Evolutionary conservation across 106 monocot species (phyloP).

Genomic region (Acorus gramineus): DNA sequence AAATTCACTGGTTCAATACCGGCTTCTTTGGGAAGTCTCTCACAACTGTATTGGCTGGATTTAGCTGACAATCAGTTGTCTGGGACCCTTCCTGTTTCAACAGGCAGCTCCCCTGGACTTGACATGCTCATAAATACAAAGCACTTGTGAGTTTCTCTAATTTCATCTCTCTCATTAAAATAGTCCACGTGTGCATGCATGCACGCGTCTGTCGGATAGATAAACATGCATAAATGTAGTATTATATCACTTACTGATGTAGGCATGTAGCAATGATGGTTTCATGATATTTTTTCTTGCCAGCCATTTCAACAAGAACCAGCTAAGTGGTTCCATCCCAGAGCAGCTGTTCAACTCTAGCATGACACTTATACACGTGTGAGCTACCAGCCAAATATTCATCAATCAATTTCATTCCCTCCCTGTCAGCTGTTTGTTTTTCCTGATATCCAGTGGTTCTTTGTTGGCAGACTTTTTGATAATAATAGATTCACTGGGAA

Average conservation of each 20-base stretch:
- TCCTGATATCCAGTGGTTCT: too few relatives aligned
- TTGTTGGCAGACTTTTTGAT: slow-evolving; percentile 29
- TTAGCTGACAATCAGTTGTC: slow-evolving; percentile 36
- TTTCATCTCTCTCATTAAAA: not conserved
- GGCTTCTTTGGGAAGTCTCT: slow-evolving; percentile 36
- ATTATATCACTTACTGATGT: too few relatives aligned
- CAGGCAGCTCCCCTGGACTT: slow-evolving; percentile 16
- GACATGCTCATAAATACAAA: slow-evolving; percentile 28
- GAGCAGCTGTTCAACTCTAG: slow-evolving; percentile 21
- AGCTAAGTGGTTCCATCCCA: slow-evolving; percentile 24
- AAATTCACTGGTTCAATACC: slow-evolving; percentile 35
- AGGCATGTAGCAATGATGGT: too few relatives aligned
- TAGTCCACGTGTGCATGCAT: too few relatives aligned
- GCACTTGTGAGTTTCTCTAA: slow-evolving; percentile 31
- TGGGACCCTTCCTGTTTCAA: slow-evolving; percentile 28
- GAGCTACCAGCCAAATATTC: slow-evolving; percentile 3
- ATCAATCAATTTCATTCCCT: too few relatives aligned
- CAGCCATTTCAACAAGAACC: slow-evolving; percentile 38
- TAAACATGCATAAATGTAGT: too few relatives aligned
- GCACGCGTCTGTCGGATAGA: too few relatives aligned
- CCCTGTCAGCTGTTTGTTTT: too few relatives aligned
- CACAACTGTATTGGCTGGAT: slow-evolving; percentile 32
- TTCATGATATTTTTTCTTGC: not conserved
- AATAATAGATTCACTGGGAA: slow-evolving; percentile 28
- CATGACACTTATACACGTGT: slow-evolving; percentile 25